phyloP scores from a whole-genome alignment of 2,329 filamentous ascomycete species.

The Magnaporthiopsis rhizophila region DNA sequence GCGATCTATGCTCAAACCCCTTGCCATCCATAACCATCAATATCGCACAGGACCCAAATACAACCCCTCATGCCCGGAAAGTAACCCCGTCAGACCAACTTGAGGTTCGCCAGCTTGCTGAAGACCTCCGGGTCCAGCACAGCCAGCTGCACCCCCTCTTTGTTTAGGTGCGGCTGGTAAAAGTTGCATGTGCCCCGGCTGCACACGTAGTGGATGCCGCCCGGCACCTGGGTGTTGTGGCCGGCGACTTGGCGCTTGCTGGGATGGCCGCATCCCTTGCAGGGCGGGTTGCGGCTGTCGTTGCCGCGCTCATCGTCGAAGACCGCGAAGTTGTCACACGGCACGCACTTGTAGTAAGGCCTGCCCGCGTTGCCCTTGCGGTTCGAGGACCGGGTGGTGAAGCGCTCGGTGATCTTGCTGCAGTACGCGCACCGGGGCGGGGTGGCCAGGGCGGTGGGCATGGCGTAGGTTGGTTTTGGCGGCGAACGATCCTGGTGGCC shows the following conservation, averaged over 20 bases:
- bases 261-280: not conserved
- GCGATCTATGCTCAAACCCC: too few species aligned
- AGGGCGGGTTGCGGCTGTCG: not conserved
- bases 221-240: not conserved
- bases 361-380: slow-evolving; percentile 1
- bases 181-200: not conserved
- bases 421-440: not conserved
- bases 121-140: not conserved
- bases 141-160: not conserved
- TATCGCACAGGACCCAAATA: not conserved
- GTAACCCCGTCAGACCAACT: not conserved
- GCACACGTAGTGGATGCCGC: not conserved
- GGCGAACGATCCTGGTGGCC: not conserved
- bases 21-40: not conserved
- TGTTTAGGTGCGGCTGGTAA: not conserved
- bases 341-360: slow-evolving; percentile 4
- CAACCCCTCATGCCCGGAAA: not conserved
- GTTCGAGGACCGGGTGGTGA: not conserved
- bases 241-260: slow-evolving; percentile 2
- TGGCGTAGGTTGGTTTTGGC: not conserved
- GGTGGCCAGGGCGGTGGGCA: not conserved
- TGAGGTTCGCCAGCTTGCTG: not conserved
- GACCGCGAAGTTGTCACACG: not conserved
- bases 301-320: slow-evolving; percentile 2
- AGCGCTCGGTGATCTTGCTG: not conserved